phyloP scores from a whole-genome alignment of 306 rosid genomes.

The Neltuma alba region DNA sequence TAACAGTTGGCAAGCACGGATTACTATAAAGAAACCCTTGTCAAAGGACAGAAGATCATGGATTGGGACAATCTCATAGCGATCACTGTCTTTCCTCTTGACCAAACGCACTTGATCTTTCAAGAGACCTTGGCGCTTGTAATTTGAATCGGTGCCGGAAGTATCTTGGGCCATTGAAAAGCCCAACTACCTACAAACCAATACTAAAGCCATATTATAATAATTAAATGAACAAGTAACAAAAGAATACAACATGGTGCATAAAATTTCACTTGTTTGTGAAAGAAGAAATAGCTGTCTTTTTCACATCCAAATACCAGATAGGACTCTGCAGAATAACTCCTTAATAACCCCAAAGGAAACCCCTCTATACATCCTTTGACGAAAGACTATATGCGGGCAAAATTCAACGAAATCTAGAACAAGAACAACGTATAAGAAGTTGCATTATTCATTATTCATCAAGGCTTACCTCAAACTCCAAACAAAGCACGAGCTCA shows the following conservation, averaged over 20 bases:
- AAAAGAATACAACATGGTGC: constrained; percentile 15
- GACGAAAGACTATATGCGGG: neutral
- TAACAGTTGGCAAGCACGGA: constrained; percentile 87
- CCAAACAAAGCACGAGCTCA: neutral
- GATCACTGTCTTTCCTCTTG: constrained; percentile 70
- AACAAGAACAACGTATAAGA: neutral
- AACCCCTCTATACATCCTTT: neutral
- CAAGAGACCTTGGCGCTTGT: constrained; percentile 76
- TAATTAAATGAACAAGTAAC: constrained; percentile 21
- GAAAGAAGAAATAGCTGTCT: neutral
- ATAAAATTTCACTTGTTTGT: constrained; percentile 6
- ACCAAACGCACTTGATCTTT: constrained; percentile 91
- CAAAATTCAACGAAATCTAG: neutral
- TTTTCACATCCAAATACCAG: neutral
- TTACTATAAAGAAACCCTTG: constrained; percentile 93
- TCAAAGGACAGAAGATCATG: constrained; percentile 79
- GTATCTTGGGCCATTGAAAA: constrained; percentile 62
- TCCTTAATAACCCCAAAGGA: constrained; percentile 7
- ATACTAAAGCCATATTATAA: constrained; percentile 25
- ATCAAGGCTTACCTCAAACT: neutral
- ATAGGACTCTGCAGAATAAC: neutral
- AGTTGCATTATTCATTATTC: neutral
- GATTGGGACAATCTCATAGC: constrained; percentile 75
- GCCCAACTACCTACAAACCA: constrained; percentile 40
- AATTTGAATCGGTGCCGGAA: constrained; percentile 59